Evolutionary conservation across 148 eudicot genomes (phyloP).

Genomic region (Vaccinium vitisidaea): DNA sequence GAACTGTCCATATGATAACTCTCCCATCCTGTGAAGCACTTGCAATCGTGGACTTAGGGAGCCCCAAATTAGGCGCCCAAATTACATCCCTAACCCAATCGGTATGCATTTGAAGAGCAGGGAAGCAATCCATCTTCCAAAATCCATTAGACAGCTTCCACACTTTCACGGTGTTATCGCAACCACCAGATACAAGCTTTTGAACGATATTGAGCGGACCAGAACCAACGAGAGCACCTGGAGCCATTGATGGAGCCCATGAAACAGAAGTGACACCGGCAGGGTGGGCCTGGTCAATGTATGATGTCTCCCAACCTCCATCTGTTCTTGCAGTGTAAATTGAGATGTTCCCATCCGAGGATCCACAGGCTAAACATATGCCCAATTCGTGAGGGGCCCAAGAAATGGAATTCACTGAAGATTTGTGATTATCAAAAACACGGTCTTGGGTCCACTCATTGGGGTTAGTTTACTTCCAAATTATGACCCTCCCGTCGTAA

Average conservation of each 20-base stretch:
- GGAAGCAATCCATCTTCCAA: conserved; percentile 28
- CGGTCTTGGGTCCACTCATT: conserved; percentile 22
- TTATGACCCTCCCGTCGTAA: conserved; percentile 18
- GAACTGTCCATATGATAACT: conserved; percentile 20
- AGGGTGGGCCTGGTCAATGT: conserved; percentile 18
- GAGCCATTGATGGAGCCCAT: conserved; percentile 21
- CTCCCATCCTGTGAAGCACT: conserved; percentile 22
- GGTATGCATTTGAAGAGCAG: conserved; percentile 22
- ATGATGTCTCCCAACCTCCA: conserved; percentile 16
- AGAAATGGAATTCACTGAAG: conserved; percentile 19
- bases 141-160: conserved; percentile 22
- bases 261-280: conserved; percentile 21
- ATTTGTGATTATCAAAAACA: conserved; percentile 15
- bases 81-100: conserved; percentile 25
- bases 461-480: conserved; percentile 21
- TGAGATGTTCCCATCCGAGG: conserved; percentile 20
- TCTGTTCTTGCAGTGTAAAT: conserved; percentile 14
- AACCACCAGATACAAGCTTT: conserved; percentile 24
- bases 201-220: conserved; percentile 16
- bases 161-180: conserved; percentile 22
- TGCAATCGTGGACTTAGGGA: conserved; percentile 18
- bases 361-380: conserved; percentile 23
- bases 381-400: conserved; percentile 24
- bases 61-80: conserved; percentile 24
- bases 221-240: conserved; percentile 19